Percentiles rank a stretch among this genome's conserved stretches.
phyloP scores from a whole-genome alignment of 2,329 filamentous ascomycete species.

The Aspergillus sp. region DNA sequence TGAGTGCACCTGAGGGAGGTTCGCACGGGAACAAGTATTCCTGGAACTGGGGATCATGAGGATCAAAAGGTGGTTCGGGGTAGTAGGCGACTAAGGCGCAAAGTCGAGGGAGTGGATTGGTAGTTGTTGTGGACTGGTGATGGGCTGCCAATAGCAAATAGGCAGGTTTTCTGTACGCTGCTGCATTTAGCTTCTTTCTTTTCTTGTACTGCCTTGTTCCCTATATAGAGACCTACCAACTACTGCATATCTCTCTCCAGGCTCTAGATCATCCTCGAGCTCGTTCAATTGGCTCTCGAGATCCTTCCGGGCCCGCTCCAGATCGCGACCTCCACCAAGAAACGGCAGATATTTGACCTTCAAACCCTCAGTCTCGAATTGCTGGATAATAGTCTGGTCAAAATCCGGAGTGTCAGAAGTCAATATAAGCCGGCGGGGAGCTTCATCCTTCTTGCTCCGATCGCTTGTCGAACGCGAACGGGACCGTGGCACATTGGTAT shows the following conservation, averaged over 20 bases:
- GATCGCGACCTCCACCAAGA: conserved; percentile 10
- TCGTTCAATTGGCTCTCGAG: conserved; percentile 44
- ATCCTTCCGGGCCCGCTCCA: conserved; percentile 44
- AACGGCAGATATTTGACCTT: conserved; percentile 50
- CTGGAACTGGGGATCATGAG: conserved; percentile 18
- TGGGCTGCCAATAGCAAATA: conserved; percentile 45
- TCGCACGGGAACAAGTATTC: conserved; percentile 14
- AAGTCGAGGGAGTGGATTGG: conserved; percentile 51
- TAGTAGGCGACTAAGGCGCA: conserved; percentile 56
- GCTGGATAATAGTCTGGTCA: conserved; percentile 45
- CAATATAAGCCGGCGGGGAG: conserved; percentile 21
- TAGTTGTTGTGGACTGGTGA: conserved; percentile 36
- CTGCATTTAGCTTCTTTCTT: background rate
- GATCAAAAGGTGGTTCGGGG: conserved; percentile 20
- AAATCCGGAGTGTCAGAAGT: conserved; percentile 36
- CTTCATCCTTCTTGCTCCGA: conserved; percentile 5
- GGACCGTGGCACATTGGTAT: conserved; percentile 1
- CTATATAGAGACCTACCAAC: conserved; percentile 41
- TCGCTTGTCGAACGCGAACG: conserved; percentile 2
- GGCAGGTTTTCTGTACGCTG: conserved; percentile 55
- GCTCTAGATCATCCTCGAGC: conserved; percentile 47
- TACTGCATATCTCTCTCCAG: conserved; percentile 52
- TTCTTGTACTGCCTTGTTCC: too few species aligned
- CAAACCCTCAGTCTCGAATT: conserved; percentile 55
- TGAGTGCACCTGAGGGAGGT: conserved; percentile 6